A percentile compares a stretch with the other conserved stretches of the same genome.
These are phyloP conservation scores for Nigrospora sphaerica DNA, from an alignment of 2,329 filamentous ascomycete species.

Conservation along the genomic window DNA sequence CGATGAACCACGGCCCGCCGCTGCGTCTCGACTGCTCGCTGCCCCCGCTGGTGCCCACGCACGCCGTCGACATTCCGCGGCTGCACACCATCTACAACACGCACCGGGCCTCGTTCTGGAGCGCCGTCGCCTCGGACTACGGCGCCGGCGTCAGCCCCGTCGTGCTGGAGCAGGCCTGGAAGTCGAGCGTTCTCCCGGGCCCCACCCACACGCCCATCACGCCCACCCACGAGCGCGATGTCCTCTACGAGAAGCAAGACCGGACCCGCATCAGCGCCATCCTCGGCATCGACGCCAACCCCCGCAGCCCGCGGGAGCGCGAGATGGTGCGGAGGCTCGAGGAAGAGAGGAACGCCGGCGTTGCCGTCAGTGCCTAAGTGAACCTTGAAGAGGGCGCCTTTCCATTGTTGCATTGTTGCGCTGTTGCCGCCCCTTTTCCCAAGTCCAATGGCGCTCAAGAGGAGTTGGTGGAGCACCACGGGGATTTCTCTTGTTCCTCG, in stretches of 20 bases:
- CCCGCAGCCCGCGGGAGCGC: constrained; percentile 48
- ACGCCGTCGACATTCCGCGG: constrained; percentile 54
- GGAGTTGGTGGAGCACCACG: no score
- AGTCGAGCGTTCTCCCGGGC: constrained; percentile 35
- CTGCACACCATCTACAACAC: constrained; percentile 64
- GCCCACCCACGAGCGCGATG: constrained; percentile 40
- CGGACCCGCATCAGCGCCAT: constrained; percentile 58
- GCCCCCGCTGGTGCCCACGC: constrained; percentile 30
- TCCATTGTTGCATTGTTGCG: no score
- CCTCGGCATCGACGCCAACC: constrained; percentile 52
- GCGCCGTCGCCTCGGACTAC: constrained; percentile 64
- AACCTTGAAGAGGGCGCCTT: no score
- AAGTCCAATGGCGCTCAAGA: no score
- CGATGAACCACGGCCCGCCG: constrained; percentile 31
- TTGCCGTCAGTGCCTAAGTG: constrained; percentile 21
- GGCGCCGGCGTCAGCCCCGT: constrained; percentile 54
- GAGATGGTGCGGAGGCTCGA: constrained; percentile 51
- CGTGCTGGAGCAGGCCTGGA: constrained; percentile 66
- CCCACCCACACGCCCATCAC: constrained; percentile 40
- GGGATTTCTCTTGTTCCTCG: no score
- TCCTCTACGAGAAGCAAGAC: constrained; percentile 35
- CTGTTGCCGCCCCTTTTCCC: no score
- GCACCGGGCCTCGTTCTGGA: constrained; percentile 68
- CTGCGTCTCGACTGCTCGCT: constrained; percentile 55
- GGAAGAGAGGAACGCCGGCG: constrained; percentile 33